phyloP scores from a whole-genome alignment of 352 stramenopile genomes.

The Elongisporangium senticosum region DNA sequence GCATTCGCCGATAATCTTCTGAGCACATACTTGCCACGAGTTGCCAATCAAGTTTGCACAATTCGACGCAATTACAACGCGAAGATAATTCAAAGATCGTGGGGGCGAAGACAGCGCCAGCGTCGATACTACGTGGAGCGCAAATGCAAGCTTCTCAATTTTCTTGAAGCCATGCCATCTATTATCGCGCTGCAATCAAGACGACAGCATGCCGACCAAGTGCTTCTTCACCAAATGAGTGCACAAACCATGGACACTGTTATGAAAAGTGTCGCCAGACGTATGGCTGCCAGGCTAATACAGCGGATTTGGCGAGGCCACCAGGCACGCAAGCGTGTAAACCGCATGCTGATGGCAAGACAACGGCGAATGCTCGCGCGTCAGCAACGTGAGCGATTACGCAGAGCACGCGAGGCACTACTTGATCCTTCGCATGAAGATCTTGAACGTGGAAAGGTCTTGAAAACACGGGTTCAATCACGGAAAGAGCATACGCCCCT shows the following conservation, averaged over 20 bases:
- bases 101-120: neutral
- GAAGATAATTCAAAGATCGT: neutral
- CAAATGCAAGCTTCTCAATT: neutral
- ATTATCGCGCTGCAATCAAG: neutral
- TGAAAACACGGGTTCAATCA: conserved; percentile 21
- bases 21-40: neutral
- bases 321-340: conserved; percentile 20
- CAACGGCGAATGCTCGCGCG: conserved; percentile 15
- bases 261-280: conserved; percentile 11
- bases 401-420: conserved; percentile 23
- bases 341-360: conserved; percentile 18
- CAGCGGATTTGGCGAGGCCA: conserved; percentile 59
- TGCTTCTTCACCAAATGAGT: neutral
- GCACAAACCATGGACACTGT: conserved; percentile 3
- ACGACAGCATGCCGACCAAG: neutral
- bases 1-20: neutral
- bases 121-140: neutral
- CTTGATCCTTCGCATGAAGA: conserved; percentile 19
- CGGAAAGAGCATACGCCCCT: conserved; percentile 26
- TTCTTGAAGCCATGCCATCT: neutral
- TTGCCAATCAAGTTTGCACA: neutral
- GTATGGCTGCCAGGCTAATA: conserved; percentile 28
- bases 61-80: neutral
- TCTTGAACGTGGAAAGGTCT: conserved; percentile 4
- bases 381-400: conserved; percentile 27